Percentiles rank a stretch among this genome's conserved stretches.
Conservation (phyloP, 495 filamentous ascomycete species). For the Astrothelium subdiscretum region DNA sequence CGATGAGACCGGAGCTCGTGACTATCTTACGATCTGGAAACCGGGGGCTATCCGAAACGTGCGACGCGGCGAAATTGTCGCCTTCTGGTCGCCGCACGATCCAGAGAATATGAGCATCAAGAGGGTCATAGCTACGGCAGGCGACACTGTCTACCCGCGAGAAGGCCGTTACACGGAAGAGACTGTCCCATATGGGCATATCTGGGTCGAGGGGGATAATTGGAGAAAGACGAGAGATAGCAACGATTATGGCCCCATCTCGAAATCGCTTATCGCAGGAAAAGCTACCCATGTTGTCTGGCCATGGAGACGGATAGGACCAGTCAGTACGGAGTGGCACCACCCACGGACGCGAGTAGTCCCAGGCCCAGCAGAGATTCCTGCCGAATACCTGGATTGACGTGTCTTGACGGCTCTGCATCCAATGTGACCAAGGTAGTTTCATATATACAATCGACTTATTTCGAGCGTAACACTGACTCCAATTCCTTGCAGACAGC, state of each 20-base stretch:
- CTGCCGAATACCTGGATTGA: not conserved
- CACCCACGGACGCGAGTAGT: not conserved
- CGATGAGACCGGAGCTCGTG: constrained; percentile 15
- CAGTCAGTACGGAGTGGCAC: not conserved
- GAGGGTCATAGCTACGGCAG: constrained; percentile 23
- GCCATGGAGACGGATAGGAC: constrained; percentile 6
- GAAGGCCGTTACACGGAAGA: constrained; percentile 5
- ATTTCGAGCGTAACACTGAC: not conserved
- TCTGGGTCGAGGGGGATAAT: constrained; percentile 34
- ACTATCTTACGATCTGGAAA: constrained; percentile 13
- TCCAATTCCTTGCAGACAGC: constrained; percentile 48
- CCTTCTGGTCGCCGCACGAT: constrained; percentile 23
- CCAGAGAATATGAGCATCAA: constrained; percentile 24
- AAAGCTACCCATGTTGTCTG: constrained; percentile 11
- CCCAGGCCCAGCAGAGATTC: not conserved
- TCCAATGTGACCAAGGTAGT: not conserved
- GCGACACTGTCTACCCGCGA: constrained; percentile 21
- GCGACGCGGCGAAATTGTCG: constrained; percentile 23
- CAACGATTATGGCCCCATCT: constrained; percentile 27
- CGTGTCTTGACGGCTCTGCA: not conserved
- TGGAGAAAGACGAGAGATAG: constrained; percentile 25
- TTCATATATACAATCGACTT: not conserved
- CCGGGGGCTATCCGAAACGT: constrained; percentile 2
- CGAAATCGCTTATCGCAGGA: constrained; percentile 12
- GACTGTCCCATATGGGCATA: constrained; percentile 24